These are phyloP conservation scores for Pseudogymnoascus sp. DNA, from an alignment of 2,329 filamentous ascomycete genomes.

Conservation along the genomic window DNA sequence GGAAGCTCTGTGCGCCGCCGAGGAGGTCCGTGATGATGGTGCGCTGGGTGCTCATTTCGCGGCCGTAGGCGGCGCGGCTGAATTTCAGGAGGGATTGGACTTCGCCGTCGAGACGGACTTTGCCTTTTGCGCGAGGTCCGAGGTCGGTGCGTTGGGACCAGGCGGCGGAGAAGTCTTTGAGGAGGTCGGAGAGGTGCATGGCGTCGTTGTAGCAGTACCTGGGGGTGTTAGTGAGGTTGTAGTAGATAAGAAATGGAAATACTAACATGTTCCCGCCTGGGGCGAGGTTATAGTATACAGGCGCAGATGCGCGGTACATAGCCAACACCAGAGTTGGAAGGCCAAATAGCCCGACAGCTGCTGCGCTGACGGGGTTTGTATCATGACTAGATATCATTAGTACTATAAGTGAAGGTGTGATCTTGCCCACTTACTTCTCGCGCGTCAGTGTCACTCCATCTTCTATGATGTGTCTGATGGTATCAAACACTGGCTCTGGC, in stretches of 20 bases:
- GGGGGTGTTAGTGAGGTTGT: constrained; percentile 3
- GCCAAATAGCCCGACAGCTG: constrained; percentile 60
- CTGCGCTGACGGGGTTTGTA: constrained; percentile 53
- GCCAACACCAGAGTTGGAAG: constrained; percentile 66
- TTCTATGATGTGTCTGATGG: constrained; percentile 52
- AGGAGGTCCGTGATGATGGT: constrained; percentile 54
- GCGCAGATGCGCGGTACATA: constrained; percentile 71
- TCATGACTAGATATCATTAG: constrained; percentile 30
- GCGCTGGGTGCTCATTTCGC: constrained; percentile 53
- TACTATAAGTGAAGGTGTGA: not conserved
- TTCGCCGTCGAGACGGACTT: constrained; percentile 53
- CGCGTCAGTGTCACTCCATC: constrained; percentile 54
- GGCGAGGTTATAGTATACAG: constrained; percentile 61
- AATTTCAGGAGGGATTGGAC: constrained; percentile 51
- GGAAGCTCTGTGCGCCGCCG: constrained; percentile 51
- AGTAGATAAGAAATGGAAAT: not conserved
- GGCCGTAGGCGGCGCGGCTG: constrained; percentile 52
- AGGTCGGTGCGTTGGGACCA: constrained; percentile 50
- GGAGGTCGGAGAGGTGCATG: constrained; percentile 51
- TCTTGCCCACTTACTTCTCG: constrained; percentile 33
- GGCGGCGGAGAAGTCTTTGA: constrained; percentile 39
- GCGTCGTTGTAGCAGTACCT: constrained; percentile 63
- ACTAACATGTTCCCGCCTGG: constrained; percentile 56
- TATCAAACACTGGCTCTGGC: constrained; percentile 66
- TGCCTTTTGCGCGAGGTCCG: constrained; percentile 39